phyloP scores from a whole-genome alignment of 495 filamentous ascomycete genomes.

The Daldinia decipiens region DNA sequence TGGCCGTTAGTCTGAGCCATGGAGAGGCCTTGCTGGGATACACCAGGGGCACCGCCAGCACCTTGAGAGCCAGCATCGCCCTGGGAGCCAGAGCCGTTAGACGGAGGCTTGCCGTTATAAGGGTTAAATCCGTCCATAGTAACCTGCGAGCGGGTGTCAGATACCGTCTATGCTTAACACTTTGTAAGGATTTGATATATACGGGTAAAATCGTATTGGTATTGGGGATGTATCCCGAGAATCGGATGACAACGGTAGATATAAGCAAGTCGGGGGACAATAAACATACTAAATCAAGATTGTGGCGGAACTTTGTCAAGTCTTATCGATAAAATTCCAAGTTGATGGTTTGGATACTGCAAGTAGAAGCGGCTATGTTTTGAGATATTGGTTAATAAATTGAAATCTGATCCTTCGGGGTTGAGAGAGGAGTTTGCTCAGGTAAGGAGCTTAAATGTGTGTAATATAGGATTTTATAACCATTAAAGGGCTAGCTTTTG shows the following conservation, averaged over 20 bases:
- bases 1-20: constrained; percentile 47
- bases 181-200: not conserved
- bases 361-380: not conserved
- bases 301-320: not conserved
- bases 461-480: not conserved
- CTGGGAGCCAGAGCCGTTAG: constrained; percentile 48
- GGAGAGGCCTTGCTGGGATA: constrained; percentile 39
- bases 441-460: not conserved
- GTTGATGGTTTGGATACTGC: not conserved
- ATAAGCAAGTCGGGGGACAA: not conserved
- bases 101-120: constrained; percentile 47
- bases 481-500: not conserved
- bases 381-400: not conserved
- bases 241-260: not conserved
- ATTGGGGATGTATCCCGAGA: not conserved
- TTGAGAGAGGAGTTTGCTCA: not conserved
- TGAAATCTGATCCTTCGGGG: not conserved
- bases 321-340: not conserved
- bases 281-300: constrained; percentile 9
- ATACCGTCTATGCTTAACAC: not conserved
- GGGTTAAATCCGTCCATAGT: constrained; percentile 51
- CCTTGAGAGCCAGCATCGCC: constrained; percentile 46
- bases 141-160: constrained; percentile 16
- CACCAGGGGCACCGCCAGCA: constrained; percentile 40
- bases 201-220: not conserved